phyloP scores from a whole-genome alignment of 306 rosid genomes.

The Betula pendula region DNA sequence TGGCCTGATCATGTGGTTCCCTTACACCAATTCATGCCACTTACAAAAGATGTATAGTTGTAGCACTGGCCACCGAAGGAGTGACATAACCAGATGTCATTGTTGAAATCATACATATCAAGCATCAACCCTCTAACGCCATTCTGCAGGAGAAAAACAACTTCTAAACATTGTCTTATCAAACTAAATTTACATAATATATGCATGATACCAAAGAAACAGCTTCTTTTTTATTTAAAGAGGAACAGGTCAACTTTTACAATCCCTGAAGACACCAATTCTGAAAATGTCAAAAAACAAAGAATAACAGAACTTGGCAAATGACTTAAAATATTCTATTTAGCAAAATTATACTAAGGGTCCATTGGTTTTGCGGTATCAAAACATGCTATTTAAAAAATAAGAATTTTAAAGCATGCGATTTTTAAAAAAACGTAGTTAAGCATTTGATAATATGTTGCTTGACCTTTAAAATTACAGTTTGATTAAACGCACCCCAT shows the following conservation, averaged over 20 bases:
- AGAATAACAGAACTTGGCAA: not conserved
- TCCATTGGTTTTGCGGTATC: too few species aligned
- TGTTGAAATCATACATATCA: slow-evolving; percentile 80
- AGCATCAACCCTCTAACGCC: slow-evolving; percentile 93
- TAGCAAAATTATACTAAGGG: too few species aligned
- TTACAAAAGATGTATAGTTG: slow-evolving; percentile 91
- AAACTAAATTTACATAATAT: not conserved
- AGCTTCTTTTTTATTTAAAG: not conserved
- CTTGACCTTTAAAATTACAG: too few species aligned
- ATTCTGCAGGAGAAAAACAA: slow-evolving; percentile 52
- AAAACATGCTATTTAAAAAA: too few species aligned
- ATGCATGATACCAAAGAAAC: not conserved
- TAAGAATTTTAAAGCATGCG: too few species aligned
- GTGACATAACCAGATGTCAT: slow-evolving; percentile 91
- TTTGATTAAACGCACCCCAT: too few species aligned
- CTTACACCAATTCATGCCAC: slow-evolving; percentile 23
- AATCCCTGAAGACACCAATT: not conserved
- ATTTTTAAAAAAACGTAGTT: too few species aligned
- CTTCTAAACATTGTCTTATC: slow-evolving; percentile 20
- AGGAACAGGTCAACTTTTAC: not conserved
- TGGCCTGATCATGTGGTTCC: not conserved
- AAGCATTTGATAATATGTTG: too few species aligned
- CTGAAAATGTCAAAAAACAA: not conserved
- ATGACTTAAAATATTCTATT: not conserved
- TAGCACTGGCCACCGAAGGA: slow-evolving; percentile 73